Conservation (phyloP, 352 stramenopile species). For the Aphanomyces stellatus region DNA sequence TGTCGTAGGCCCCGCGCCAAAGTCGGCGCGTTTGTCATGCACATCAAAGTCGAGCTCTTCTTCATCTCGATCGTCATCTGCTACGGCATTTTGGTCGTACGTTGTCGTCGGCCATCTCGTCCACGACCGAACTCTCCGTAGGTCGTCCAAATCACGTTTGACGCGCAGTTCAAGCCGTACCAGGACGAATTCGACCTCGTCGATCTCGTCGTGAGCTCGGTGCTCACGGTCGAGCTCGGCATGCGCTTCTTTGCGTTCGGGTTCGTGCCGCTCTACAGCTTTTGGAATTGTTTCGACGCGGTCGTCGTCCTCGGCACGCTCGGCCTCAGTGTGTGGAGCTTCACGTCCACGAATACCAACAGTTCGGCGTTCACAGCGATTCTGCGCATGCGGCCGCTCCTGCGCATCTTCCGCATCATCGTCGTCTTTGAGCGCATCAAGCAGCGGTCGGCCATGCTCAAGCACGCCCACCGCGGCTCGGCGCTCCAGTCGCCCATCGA, state of each 20-base stretch:
- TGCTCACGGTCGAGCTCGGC: conserved; percentile 68
- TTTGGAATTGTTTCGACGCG: conserved; percentile 74
- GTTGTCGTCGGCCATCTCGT: not conserved
- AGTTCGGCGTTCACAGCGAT: conserved; percentile 55
- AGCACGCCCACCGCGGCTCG: conserved; percentile 48
- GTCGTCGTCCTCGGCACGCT: conserved; percentile 76
- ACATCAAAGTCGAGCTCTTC: conserved; percentile 79
- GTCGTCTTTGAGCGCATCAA: conserved; percentile 84
- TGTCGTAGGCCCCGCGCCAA: conserved; percentile 24
- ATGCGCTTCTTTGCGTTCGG: conserved; percentile 78
- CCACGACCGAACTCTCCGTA: not conserved
- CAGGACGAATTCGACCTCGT: conserved; percentile 67
- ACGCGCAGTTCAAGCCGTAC: conserved; percentile 38
- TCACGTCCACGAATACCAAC: conserved; percentile 30
- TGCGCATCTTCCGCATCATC: conserved; percentile 72
- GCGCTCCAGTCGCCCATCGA: conserved; percentile 72
- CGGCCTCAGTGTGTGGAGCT: conserved; percentile 54
- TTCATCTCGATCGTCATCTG: conserved; percentile 83
- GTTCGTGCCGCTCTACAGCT: conserved; percentile 45
- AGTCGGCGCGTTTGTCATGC: conserved; percentile 74
- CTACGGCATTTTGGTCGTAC: conserved; percentile 71
- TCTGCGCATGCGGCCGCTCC: conserved; percentile 56
- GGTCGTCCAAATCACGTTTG: conserved; percentile 68
- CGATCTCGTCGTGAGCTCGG: conserved; percentile 75
- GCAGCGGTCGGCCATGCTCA: conserved; percentile 63